Evolutionary conservation across 2,329 filamentous ascomycete species (phyloP), one percentile per base, ranked within the genome.

Genomic region (Fusarium keratoplasticum): DNA sequence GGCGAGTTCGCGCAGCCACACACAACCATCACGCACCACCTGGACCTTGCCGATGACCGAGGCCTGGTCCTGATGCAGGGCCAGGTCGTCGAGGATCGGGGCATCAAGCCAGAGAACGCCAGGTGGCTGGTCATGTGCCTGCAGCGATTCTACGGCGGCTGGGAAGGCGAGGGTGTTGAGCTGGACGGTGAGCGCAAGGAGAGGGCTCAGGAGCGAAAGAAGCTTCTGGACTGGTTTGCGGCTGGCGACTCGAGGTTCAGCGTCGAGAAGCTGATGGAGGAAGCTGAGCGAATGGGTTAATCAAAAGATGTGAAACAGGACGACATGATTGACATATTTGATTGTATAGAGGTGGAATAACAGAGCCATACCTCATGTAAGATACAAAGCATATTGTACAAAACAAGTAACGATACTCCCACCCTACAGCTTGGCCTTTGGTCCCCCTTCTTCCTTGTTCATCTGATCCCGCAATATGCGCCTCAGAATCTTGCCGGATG

Each of bases 1-100:
- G 95, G 95, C 61, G 94, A 98, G 82, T 99, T 91, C 80, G 95
- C 95, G 52, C 91, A 93, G 82, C 95, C 96, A 55, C 96, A 99
- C 81, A 99, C 96, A 0, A 98, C 95, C 4, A 87, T 98, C 64
- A 98, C 96, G 44, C 95, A 98, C 83, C 94, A 99, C 83, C 85
- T 93, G 18, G 96, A 99, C 82, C 85, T 98, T 3, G 90, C 90
- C 0, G 86, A 89, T 67, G 89, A 91, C 11, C 94, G 95, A 78
- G 94, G 92, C 6, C 80, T 98, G 29, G 95, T 98, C 16, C 86
- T 99, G 72, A 92, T 98, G 87, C 93, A 96, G 80, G 96, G 96
- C 1, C 88, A 89, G 74, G 92, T 98, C 16, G 87, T 94, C 63
- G 91, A 95, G 69, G 92, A 92, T 33, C 87, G 92, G 14, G 95